phyloP scores from a whole-genome alignment of 1,284 basidiomycete genomes.

The Irpex sp. region DNA sequence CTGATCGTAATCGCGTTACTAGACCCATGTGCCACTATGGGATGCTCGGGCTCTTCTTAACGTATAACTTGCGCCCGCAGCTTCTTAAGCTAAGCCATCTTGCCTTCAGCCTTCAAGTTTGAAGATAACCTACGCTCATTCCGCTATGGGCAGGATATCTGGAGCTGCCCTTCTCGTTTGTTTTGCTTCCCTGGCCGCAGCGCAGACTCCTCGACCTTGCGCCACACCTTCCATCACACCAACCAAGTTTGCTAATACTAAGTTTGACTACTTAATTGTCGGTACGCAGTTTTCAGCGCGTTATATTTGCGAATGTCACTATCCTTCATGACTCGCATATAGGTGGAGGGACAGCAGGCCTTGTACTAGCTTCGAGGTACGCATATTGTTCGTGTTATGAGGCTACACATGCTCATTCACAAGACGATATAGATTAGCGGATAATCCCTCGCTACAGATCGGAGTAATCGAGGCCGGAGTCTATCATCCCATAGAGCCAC shows the following conservation, averaged over 20 bases:
- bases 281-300: neutral
- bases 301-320: neutral
- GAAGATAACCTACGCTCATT: neutral
- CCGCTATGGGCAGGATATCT: neutral
- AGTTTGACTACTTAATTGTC: neutral
- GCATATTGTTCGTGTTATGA: neutral
- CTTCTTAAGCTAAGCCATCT: neutral
- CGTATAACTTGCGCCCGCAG: neutral
- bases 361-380: slow-evolving; percentile 2
- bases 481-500: neutral
- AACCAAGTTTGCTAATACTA: neutral
- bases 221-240: neutral
- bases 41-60: neutral
- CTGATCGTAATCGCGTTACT: neutral
- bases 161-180: neutral
- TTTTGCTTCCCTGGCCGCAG: neutral
- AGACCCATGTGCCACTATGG: too few relatives aligned
- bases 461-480: slow-evolving; percentile 5
- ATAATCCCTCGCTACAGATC: neutral
- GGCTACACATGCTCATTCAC: neutral
- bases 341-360: slow-evolving; percentile 7
- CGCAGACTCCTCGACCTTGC: neutral
- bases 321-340: neutral
- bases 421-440: neutral
- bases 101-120: too few relatives aligned